These are phyloP conservation scores for Collybiopsis confluens DNA, from an alignment of 768 basidiomycete species.

Conservation along the genomic window DNA sequence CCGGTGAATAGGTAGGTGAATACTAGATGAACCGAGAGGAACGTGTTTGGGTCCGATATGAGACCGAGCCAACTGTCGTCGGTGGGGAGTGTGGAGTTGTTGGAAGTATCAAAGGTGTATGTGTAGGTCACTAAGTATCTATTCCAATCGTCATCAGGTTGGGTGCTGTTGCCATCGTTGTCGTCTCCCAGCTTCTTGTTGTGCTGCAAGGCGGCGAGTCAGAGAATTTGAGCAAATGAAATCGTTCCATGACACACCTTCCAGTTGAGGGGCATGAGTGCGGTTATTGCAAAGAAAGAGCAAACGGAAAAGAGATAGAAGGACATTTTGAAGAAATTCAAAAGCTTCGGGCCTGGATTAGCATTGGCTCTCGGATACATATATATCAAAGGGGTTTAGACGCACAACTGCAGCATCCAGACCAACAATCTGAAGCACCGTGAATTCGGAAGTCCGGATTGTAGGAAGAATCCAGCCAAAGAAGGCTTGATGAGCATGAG, in stretches of 20 bases:
- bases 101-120: slow-evolving; percentile 15
- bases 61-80: slow-evolving; percentile 78
- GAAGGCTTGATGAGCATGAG: slow-evolving; percentile 80
- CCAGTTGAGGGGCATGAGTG: slow-evolving; percentile 96
- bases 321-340: slow-evolving; percentile 94
- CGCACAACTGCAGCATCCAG: slow-evolving; percentile 92
- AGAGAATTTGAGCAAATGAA: not conserved
- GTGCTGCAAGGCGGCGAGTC: slow-evolving; percentile 39
- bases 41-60: slow-evolving; percentile 85
- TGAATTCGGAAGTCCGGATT: slow-evolving; percentile 83
- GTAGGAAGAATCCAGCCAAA: slow-evolving; percentile 98
- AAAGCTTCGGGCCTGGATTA: slow-evolving; percentile 46
- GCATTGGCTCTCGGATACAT: slow-evolving; percentile 1
- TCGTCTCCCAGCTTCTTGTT: slow-evolving; percentile 68
- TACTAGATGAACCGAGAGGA: slow-evolving; percentile 81
- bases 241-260: slow-evolving; percentile 47
- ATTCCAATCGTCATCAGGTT: slow-evolving; percentile 45
- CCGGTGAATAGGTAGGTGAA: slow-evolving; percentile 94
- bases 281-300: slow-evolving; percentile 72
- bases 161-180: slow-evolving; percentile 44
- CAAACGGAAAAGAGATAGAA: slow-evolving; percentile 89
- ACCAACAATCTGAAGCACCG: slow-evolving; percentile 93
- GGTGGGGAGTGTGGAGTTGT: slow-evolving; percentile 30
- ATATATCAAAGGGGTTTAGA: not conserved
- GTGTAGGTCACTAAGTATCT: slow-evolving; percentile 17